phyloP scores from a whole-genome alignment of 1,284 basidiomycete species.

The Sporisorium scitamineum region DNA sequence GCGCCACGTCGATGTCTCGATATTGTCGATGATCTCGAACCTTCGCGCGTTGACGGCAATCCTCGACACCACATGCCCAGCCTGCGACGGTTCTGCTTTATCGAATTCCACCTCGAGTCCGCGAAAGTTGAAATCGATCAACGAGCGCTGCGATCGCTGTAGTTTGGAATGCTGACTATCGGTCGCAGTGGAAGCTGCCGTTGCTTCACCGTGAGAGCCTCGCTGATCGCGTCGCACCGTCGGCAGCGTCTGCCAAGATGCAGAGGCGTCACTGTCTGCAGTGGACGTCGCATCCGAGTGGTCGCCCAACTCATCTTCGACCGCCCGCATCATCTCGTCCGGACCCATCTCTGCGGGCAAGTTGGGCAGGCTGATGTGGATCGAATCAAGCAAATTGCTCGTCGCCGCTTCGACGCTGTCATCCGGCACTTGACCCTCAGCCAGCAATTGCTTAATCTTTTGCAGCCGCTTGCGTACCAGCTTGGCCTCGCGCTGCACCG shows the following conservation, averaged over 20 bases:
- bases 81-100: constrained; percentile 28
- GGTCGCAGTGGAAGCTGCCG: not conserved
- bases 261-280: constrained; percentile 27
- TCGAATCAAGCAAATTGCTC: constrained; percentile 87
- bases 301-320: constrained; percentile 84
- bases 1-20: constrained; percentile 98
- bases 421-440: constrained; percentile 88
- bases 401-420: constrained; percentile 82
- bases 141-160: constrained; percentile 81
- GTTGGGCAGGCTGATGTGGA: constrained; percentile 73
- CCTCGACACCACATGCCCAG: constrained; percentile 43
- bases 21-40: constrained; percentile 93
- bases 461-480: constrained; percentile 86
- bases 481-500: constrained; percentile 88
- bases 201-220: not conserved
- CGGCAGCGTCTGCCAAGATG: constrained; percentile 59
- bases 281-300: constrained; percentile 45
- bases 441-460: constrained; percentile 93
- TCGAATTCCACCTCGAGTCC: constrained; percentile 74
- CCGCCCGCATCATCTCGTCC: constrained; percentile 81
- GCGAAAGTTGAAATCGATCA: constrained; percentile 84
- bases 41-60: constrained; percentile 68
- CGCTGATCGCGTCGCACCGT: constrained; percentile 4
- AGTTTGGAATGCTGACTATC: constrained; percentile 72
- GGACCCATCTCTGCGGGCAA: constrained; percentile 49